Percentiles rank a stretch among this genome's conserved stretches.
Conservation (phyloP, 2,329 filamentous ascomycete genomes). For the Magnaporthales sp. region DNA sequence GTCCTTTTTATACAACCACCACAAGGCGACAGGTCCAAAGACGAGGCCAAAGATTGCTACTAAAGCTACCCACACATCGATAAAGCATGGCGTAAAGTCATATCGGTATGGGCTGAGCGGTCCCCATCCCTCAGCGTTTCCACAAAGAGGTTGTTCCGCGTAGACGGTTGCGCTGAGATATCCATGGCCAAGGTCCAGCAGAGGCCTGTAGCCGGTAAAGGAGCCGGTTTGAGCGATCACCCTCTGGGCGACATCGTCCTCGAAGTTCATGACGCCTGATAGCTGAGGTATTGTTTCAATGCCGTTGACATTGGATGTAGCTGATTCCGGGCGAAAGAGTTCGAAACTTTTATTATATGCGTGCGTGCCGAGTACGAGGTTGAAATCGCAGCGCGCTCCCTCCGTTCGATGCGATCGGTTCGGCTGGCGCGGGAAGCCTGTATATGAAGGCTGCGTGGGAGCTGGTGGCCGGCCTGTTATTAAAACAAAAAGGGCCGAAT, state of each 20-base stretch:
- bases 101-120: slow-evolving; percentile 79
- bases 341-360: neutral
- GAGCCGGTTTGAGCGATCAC: slow-evolving; percentile 48
- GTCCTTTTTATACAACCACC: slow-evolving; percentile 65
- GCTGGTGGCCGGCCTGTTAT: neutral
- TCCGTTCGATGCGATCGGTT: neutral
- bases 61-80: slow-evolving; percentile 78
- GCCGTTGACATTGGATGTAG: neutral
- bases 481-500: neutral
- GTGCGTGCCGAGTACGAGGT: neutral
- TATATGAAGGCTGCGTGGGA: neutral
- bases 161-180: slow-evolving; percentile 48
- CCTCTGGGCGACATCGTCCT: slow-evolving; percentile 30
- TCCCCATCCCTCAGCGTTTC: slow-evolving; percentile 90
- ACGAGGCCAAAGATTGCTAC: slow-evolving; percentile 75
- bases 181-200: slow-evolving; percentile 41
- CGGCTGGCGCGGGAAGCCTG: neutral
- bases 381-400: neutral
- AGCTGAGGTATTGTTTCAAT: neutral
- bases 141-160: slow-evolving; percentile 66
- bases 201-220: slow-evolving; percentile 47
- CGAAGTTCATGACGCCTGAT: slow-evolving; percentile 27
- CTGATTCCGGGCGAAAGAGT: neutral
- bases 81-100: slow-evolving; percentile 95
- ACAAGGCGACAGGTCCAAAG: slow-evolving; percentile 67